These are phyloP conservation scores for Ramaria sp. DNA, from an alignment of 768 basidiomycete genomes.

Conservation along the genomic window DNA sequence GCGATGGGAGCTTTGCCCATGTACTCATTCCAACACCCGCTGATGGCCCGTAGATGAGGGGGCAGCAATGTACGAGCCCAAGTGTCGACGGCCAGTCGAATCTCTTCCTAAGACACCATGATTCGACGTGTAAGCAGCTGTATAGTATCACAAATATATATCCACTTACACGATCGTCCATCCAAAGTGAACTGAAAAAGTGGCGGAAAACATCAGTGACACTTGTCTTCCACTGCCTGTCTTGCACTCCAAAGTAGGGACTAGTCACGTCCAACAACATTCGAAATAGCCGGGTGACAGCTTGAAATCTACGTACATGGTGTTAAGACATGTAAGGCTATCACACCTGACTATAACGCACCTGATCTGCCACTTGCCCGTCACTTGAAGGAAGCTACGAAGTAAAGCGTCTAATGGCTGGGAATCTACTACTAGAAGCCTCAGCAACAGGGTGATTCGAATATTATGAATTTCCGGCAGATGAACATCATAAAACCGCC, in stretches of 20 bases:
- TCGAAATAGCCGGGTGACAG: slow-evolving; percentile 47
- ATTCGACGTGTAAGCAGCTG: neutral
- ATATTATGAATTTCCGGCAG: slow-evolving; percentile 40
- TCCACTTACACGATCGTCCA: slow-evolving; percentile 42
- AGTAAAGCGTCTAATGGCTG: slow-evolving; percentile 50
- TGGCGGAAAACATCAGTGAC: slow-evolving; percentile 46
- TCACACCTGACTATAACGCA: slow-evolving; percentile 17
- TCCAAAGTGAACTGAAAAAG: slow-evolving; percentile 57
- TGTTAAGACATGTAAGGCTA: neutral
- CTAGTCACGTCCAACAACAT: slow-evolving; percentile 58
- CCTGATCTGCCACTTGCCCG: slow-evolving; percentile 41
- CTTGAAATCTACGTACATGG: slow-evolving; percentile 31
- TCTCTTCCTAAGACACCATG: slow-evolving; percentile 48
- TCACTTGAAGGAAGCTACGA: slow-evolving; percentile 26
- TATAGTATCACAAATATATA: neutral
- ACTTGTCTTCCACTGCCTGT: slow-evolving; percentile 56
- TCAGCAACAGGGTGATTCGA: slow-evolving; percentile 46
- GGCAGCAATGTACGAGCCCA: slow-evolving; percentile 52
- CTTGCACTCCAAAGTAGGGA: slow-evolving; percentile 50
- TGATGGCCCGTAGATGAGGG: slow-evolving; percentile 53
- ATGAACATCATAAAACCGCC: slow-evolving; percentile 61
- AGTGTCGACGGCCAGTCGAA: slow-evolving; percentile 47
- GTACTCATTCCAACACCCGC: slow-evolving; percentile 57
- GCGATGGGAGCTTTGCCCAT: slow-evolving; percentile 42
- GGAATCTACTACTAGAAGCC: slow-evolving; percentile 50